These are phyloP conservation scores for Ampelomyces quisqualis DNA, from an alignment of 2,329 filamentous ascomycete species.

Conservation along the genomic window DNA sequence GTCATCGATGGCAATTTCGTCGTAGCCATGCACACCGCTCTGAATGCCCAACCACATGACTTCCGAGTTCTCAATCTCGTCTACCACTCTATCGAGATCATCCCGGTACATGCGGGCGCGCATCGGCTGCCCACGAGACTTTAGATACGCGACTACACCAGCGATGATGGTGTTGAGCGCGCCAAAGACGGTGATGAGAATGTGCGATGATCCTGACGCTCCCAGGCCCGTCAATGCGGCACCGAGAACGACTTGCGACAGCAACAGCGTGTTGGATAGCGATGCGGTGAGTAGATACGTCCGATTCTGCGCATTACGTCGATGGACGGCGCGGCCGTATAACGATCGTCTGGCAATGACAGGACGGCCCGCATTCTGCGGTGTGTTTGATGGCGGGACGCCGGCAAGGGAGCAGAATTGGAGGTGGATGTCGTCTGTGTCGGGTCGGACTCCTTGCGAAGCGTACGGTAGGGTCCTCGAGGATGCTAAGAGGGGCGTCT, in stretches of 20 bases:
- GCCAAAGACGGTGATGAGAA: constrained; percentile 45
- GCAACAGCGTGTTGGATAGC: constrained; percentile 41
- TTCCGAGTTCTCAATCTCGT: constrained; percentile 47
- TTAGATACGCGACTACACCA: constrained; percentile 45
- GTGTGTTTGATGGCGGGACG: constrained; percentile 34
- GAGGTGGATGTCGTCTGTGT: constrained; percentile 25
- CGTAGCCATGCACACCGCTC: constrained; percentile 47
- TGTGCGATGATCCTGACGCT: constrained; percentile 36
- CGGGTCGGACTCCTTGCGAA: neutral
- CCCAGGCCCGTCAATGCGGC: constrained; percentile 45
- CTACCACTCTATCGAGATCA: constrained; percentile 44
- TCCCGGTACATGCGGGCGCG: constrained; percentile 46
- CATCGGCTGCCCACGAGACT: constrained; percentile 45
- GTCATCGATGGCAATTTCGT: constrained; percentile 49
- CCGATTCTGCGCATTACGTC: constrained; percentile 32
- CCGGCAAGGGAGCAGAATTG: constrained; percentile 45
- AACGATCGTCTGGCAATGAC: constrained; percentile 34
- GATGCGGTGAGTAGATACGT: constrained; percentile 43
- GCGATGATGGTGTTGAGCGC: constrained; percentile 47
- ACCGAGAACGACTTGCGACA: constrained; percentile 45
- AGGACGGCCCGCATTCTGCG: constrained; percentile 15
- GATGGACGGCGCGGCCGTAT: constrained; percentile 40
- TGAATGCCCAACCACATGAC: constrained; percentile 49
- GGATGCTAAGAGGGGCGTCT: constrained; percentile 5
- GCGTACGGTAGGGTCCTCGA: neutral